phyloP scores from a whole-genome alignment of 2,329 filamentous ascomycete species.

The Cordyceps militaris region DNA sequence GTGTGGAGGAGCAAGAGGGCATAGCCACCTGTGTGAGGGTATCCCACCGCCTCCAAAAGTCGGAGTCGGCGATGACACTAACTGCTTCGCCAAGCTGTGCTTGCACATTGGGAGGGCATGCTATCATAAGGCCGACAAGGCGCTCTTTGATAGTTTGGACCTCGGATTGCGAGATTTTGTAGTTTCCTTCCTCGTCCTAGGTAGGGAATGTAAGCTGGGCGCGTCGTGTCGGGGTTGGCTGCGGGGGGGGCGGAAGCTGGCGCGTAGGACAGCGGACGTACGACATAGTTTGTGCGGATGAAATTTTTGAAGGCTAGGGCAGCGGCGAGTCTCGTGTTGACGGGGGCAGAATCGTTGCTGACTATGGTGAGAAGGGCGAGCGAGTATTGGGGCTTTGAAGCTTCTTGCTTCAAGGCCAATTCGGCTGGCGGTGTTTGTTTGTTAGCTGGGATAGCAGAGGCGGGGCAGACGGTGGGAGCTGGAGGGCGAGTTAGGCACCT shows the following conservation, averaged over 20 bases:
- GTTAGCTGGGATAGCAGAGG: conserved; percentile 27
- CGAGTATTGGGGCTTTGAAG: conserved; percentile 81
- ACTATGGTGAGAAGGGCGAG: conserved; percentile 85
- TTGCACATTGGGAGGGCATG: conserved; percentile 79
- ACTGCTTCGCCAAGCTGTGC: conserved; percentile 93
- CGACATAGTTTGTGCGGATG: conserved; percentile 86
- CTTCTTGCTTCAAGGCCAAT: conserved; percentile 67
- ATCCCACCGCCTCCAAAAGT: conserved; percentile 95
- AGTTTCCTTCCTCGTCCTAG: conserved; percentile 83
- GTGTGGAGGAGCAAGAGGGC: too few relatives aligned
- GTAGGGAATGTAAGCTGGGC: conserved; percentile 27
- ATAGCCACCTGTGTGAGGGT: conserved; percentile 72
- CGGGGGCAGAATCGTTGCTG: conserved; percentile 62
- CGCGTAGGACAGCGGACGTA: conserved; percentile 31
- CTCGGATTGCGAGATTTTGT: conserved; percentile 78
- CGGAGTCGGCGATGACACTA: conserved; percentile 94
- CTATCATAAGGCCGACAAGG: conserved; percentile 94
- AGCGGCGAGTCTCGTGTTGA: conserved; percentile 76
- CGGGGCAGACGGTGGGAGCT: conserved; percentile 23
- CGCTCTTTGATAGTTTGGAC: conserved; percentile 89
- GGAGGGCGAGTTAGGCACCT: conserved; percentile 53
- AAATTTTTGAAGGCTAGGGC: conserved; percentile 99
- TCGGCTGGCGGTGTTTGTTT: conserved; percentile 58
- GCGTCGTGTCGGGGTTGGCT: not conserved
- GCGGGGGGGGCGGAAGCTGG: not conserved